Base-by-base conservation (phyloP, 2,329 filamentous ascomycete genomes). In the Alternaria rosae region DNA sequence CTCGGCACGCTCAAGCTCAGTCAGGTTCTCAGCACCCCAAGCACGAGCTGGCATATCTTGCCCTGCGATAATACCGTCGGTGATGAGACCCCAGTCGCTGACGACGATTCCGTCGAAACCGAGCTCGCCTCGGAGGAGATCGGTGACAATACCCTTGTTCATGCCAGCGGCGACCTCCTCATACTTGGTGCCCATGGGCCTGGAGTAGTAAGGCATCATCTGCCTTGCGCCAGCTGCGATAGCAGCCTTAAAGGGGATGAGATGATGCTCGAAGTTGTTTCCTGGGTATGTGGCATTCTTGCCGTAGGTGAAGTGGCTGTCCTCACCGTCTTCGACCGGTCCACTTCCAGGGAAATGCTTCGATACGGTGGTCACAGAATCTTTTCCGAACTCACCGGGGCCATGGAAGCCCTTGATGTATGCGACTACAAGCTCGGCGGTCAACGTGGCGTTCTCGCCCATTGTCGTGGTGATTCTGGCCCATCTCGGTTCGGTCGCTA, bases 301-400 rank as follows among this genome's bases (percentile, higher is more conserved):
- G 30, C 85, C 85, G 58, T 85, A 85, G 0, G 72, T 71, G 62
- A 86, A 86, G 57, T 86, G 85, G 15, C 83, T 81, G 66, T 86
- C 85, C 48, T 86, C 83, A 20, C 85, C 85, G 48, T 83, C 74
- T 59, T 84, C 74, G 67, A 83, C 79, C 0, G 84, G 80, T 0
- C 85, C 85, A 8, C 80, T 83, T 5, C 85, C 85, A 0, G 85
- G 84, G 66, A 87, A 86, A 63, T 87, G 84, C 71, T 86, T 86
- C 0, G 84, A 85, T 2, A 85, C 80, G 0, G 84, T 83, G 1
- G 79, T 80, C 4, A 86, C 81, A 2, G 82, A 83, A 26, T 80
- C 62, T 0, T 72, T 65, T 0, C 84, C 83, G n/a, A 85, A 73
- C 30, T 77, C 71, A 2, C 80, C 76, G 0, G 61, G 61, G 25